Conservation (phyloP, 2,329 filamentous ascomycete genomes). For the Westerdykella ornata region DNA sequence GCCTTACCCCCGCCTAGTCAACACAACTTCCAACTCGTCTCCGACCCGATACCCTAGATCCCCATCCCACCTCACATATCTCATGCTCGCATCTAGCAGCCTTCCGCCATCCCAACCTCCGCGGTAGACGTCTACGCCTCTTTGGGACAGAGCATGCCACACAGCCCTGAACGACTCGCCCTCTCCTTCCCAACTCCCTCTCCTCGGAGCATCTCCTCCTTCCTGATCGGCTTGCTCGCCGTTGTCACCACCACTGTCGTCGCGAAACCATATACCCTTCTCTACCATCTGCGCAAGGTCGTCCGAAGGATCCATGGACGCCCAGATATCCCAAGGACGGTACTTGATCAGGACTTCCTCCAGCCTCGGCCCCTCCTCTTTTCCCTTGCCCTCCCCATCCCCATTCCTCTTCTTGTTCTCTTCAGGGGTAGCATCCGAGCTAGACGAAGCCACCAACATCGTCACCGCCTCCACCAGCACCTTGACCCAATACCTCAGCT, state of each 20-base stretch:
- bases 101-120: constrained; percentile 4
- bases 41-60: constrained; percentile 28
- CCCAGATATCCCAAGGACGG: constrained; percentile 32
- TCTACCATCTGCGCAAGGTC: constrained; percentile 22
- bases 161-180: constrained; percentile 29
- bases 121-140: constrained; percentile 3
- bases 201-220: constrained; percentile 2
- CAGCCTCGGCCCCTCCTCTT: constrained; percentile 1
- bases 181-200: constrained; percentile 12
- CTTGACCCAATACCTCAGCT: constrained; percentile 31
- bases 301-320: constrained; percentile 29
- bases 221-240: constrained; percentile 12
- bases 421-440: too few species aligned
- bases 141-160: constrained; percentile 17
- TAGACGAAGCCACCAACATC: constrained; percentile 11
- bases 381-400: too few species aligned
- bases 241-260: constrained; percentile 3
- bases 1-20: constrained; percentile 10
- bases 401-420: too few species aligned
- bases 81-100: constrained; percentile 13
- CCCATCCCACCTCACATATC: constrained; percentile 27
- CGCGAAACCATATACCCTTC: constrained; percentile 25
- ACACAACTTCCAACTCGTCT: constrained; percentile 31
- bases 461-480: constrained; percentile 25
- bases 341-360: constrained; percentile 24